A percentile compares a stretch with the other conserved stretches of the same genome.
These are phyloP conservation scores for Amaranthus cruentus DNA, from an alignment of 148 eudicot genomes.

Conservation along the genomic window DNA sequence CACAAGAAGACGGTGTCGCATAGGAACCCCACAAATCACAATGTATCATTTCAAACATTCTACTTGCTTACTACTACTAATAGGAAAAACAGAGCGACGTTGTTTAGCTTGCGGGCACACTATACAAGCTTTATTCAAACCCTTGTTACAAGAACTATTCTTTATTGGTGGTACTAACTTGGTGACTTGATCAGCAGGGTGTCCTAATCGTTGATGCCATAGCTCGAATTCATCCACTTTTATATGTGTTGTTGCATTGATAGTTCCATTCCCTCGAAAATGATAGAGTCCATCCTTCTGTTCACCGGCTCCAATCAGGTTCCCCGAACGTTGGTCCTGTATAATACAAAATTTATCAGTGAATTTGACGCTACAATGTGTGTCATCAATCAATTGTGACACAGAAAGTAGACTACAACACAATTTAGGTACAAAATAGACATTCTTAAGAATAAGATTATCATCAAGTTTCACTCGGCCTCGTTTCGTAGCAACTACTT, in stretches of 20 bases:
- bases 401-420: too few relatives aligned
- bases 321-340: neutral
- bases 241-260: too few relatives aligned
- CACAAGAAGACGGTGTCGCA: neutral
- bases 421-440: too few relatives aligned
- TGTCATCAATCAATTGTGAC: too few relatives aligned
- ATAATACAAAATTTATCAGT: too few relatives aligned
- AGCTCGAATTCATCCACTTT: too few relatives aligned
- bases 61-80: neutral
- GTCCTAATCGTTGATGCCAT: too few relatives aligned
- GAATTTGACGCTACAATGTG: too few relatives aligned
- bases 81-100: neutral
- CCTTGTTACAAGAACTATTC: neutral
- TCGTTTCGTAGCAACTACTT: too few relatives aligned
- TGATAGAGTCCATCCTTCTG: neutral
- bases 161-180: neutral
- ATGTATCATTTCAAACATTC: neutral
- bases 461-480: too few relatives aligned
- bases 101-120: neutral
- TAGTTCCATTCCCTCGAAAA: neutral
- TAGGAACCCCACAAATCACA: conserved; percentile 2
- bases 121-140: neutral
- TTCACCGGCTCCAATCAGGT: neutral
- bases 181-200: neutral
- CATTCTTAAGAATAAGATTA: too few relatives aligned